Base-by-base conservation (phyloP, 2,329 filamentous ascomycete genomes). In the Rutstroemia sp. region DNA sequence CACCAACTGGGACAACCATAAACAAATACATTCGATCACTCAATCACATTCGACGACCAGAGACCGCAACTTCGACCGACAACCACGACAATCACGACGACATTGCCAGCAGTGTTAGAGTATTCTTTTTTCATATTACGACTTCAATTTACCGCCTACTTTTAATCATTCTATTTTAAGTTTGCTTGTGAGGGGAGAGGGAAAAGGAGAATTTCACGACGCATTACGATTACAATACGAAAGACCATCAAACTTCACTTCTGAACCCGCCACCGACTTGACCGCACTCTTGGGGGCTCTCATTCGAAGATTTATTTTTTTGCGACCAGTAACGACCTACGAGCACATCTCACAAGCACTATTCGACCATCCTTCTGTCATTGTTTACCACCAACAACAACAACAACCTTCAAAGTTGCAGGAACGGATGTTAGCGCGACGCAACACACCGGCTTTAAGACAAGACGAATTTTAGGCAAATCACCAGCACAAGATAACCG, bases 401-500 rank as follows among this genome's bases (percentile, higher is more conserved):
- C 30, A 34, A 34, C n/a, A 45, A n/a, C n/a, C n/a, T 21, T 12
- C n/a, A 17, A 45, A 45, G 21, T 21, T 8, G 19, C 42, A 7
- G 52, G 45, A 54, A 49, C 45, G 52, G 34, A 54, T 48, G 52
- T 54, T 54, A 49, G 44, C 52, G 52, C 52, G 44, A 49, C 38
- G 45, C 45, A 54, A 48, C 23, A 54, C 34, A 39, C 30, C 37
- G 52, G 37, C 7, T 41, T 42, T 49, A 54, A 49, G 34, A 54
- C 48, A 58, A 44, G 49, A 53, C 49, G 47, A 58, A 51, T 57
- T 27, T 48, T 44, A n/a, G 17, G 21, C n/a, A 54, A 45, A 53
- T 41, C n/a, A 42, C 16, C 23, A 34, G 21, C 57, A 56, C 46
- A 57, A 61, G 37, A 41, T 54, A 44, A 56, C 51, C 57, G 49